Evolutionary conservation across 2,329 filamentous ascomycete species (phyloP).

Genomic region (Sclerotinia nivalis): DNA sequence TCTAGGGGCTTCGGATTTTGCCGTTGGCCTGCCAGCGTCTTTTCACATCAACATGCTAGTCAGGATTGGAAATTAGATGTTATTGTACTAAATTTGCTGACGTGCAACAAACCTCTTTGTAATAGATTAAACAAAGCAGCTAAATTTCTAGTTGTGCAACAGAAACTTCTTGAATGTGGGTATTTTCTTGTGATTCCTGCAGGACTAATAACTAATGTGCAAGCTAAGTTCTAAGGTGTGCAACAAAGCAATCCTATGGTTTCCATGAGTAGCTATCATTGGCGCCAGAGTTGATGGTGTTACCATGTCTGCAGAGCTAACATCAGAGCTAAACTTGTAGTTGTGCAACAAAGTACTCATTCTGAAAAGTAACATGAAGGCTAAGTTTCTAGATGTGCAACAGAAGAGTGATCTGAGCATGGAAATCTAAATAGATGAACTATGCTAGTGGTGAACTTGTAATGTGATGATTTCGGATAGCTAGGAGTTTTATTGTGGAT

Average conservation of each 20-base stretch:
- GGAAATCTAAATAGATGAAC: neutral
- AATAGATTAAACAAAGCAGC: slow-evolving; percentile 2
- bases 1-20: slow-evolving; percentile 2
- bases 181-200: neutral
- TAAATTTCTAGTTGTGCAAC: slow-evolving; percentile 1
- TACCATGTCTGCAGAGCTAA: slow-evolving; percentile 3
- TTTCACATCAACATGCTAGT: neutral
- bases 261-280: slow-evolving; percentile 4
- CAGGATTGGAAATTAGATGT: slow-evolving; percentile 1
- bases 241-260: slow-evolving; percentile 13
- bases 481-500: slow-evolving; percentile 5
- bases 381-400: slow-evolving; percentile 3
- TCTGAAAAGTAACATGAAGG: neutral
- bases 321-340: slow-evolving; percentile 10
- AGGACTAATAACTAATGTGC: neutral
- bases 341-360: slow-evolving; percentile 3
- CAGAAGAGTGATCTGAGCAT: neutral
- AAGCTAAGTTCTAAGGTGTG: slow-evolving; percentile 23
- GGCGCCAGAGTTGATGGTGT: slow-evolving; percentile 1
- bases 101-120: slow-evolving; percentile 1
- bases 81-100: slow-evolving; percentile 4
- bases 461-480: neutral
- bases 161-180: neutral
- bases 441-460: neutral
- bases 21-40: neutral